Evolutionary conservation across 1,139 yeast species (phyloP), one percentile per base, ranked within the genome.

Genomic region (Debaryomyces fabryi): DNA sequence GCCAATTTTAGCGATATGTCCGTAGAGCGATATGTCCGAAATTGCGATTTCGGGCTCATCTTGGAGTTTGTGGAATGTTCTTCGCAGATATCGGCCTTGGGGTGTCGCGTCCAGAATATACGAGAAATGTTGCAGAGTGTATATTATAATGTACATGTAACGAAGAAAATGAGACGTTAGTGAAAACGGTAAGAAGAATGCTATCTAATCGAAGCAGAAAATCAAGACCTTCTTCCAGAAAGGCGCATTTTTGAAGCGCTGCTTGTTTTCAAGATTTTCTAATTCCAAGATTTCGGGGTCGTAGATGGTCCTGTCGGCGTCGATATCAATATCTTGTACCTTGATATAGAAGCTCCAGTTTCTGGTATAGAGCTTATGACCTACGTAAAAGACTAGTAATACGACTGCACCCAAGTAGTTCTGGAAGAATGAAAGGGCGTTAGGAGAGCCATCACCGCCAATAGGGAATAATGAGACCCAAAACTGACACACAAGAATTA

Each of bases 401-500:
- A 72, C 66, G 3, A 71, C 71, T n/a, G 64, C 67, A 25, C 77
- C 74, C 59, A 74, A 64, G 55, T 72, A 73, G 24, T 67, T 57
- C 51, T 61, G 57, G 59, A 74, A 73, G 58, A 74, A 74, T 35
- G 58, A 62, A 18, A 57, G 51, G 13, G 72, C 75, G 49, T 58
- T 61, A 39, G 78, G 74, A 8, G 50, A 43, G 3, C 39, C 33
- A 29, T 51, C 47, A 1, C 52, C 65, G 6, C 71, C 74, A 34
- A 67, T 49, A 12, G 78, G 78, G 60, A 61, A 72, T 38, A 74
- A 61, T 2, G 76, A 72, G 32, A 73, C 63, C 76, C 77, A 74
- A 53, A 74, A 72, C 56, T 74, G 78, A n/a, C 74, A 76, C 35
- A 74, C 63, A 53, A 74, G 64, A 44, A 73, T 67, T 47, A 73